Evolutionary conservation across 441 rosid genomes (phyloP).

Genomic region (Syzygium syzygioides): DNA sequence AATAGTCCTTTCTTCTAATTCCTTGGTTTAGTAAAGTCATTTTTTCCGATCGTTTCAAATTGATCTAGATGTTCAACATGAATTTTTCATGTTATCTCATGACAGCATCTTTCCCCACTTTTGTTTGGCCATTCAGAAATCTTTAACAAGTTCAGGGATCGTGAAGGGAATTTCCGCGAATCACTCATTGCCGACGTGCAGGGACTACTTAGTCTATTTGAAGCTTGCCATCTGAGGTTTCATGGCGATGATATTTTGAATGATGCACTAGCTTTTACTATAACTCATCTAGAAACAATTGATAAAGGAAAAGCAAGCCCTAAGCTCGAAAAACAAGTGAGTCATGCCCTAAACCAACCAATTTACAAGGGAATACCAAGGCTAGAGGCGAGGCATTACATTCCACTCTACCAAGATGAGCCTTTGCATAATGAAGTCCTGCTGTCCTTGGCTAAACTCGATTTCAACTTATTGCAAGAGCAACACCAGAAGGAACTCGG

Average conservation of each 20-base stretch:
- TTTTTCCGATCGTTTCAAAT: not conserved
- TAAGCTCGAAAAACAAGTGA: constrained; percentile 10
- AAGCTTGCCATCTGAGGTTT: constrained; percentile 4
- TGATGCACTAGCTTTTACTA: constrained; percentile 1
- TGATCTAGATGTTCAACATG: not conserved
- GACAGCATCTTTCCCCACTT: not conserved
- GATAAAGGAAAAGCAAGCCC: not conserved
- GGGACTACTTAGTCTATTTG: constrained; percentile 10
- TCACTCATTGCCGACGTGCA: not conserved
- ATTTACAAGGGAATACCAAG: constrained; percentile 21
- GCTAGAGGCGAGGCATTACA: constrained; percentile 17
- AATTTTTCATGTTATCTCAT: not conserved
- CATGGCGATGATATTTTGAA: constrained; percentile 2
- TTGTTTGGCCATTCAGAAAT: not conserved
- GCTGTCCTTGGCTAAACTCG: constrained; percentile 26
- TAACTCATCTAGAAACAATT: not conserved
- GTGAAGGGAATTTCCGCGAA: not conserved
- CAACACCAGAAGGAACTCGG: constrained; percentile 21
- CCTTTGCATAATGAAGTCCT: constrained; percentile 16
- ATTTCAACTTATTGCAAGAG: constrained; percentile 21
- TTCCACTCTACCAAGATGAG: constrained; percentile 23
- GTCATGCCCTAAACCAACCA: constrained; percentile 12
- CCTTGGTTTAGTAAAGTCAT: accelerated
- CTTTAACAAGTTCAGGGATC: constrained; percentile 2
- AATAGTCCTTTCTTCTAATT: not conserved